phyloP scores from a whole-genome alignment of 805 yeast species.

The Saturnispora quitensis region DNA sequence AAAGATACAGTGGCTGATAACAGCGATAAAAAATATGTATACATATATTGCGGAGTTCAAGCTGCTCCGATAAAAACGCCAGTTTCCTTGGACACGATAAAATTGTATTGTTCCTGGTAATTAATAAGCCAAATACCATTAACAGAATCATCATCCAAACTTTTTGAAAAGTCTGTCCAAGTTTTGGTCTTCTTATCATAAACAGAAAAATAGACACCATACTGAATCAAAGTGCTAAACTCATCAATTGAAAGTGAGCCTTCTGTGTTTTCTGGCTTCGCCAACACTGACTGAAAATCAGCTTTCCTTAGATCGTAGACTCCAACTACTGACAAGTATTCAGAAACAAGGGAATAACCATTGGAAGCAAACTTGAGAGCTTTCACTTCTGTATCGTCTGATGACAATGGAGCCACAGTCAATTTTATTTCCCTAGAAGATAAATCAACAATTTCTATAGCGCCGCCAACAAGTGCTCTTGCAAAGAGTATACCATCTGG shows the following conservation, averaged over 20 bases:
- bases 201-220: not conserved
- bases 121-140: not conserved
- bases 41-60: not conserved
- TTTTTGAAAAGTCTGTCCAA: not conserved
- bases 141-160: not conserved
- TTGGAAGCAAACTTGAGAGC: conserved; percentile 27
- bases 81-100: not conserved
- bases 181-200: conserved; percentile 9
- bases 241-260: conserved; percentile 9
- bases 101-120: not conserved
- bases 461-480: conserved; percentile 6
- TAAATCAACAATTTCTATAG: conserved; percentile 11
- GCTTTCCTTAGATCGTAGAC: conserved; percentile 22
- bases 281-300: not conserved
- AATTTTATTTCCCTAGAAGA: conserved; percentile 7
- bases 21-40: conserved; percentile 1
- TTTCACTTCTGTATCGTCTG: not conserved
- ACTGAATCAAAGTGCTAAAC: conserved; percentile 4
- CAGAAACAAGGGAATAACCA: conserved; percentile 47
- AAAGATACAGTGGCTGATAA: not conserved
- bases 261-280: not conserved
- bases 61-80: conserved; percentile 1
- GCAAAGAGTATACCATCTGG: conserved; percentile 18
- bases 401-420: conserved; percentile 4
- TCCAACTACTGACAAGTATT: conserved; percentile 11